phyloP scores from a whole-genome alignment of 352 stramenopile genomes.

The Nothophytophthora sp. region DNA sequence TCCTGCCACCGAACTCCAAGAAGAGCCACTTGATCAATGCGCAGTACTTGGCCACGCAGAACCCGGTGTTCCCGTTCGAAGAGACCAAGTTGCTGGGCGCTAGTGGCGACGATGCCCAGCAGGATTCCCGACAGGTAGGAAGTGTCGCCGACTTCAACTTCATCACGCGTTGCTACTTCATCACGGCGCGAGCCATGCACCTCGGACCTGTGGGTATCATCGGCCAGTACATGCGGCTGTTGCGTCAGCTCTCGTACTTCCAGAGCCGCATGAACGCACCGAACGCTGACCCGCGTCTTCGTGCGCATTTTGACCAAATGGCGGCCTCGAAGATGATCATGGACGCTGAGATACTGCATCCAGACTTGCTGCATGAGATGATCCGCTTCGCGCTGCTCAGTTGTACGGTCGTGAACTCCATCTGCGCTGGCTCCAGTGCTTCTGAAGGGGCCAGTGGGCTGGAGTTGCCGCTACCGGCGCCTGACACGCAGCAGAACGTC shows the following conservation, averaged over 20 bases:
- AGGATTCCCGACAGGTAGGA: constrained; percentile 24
- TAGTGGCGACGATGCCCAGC: constrained; percentile 9
- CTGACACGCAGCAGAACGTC: constrained; percentile 23
- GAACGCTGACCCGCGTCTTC: constrained; percentile 65
- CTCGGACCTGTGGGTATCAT: constrained; percentile 90
- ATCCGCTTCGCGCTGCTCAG: constrained; percentile 75
- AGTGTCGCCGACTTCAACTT: constrained; percentile 91
- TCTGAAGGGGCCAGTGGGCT: constrained; percentile 24
- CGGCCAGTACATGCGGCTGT: constrained; percentile 82
- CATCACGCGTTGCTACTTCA: constrained; percentile 97
- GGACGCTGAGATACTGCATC: constrained; percentile 77
- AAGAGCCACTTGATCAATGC: constrained; percentile 77
- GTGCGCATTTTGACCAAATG: constrained; percentile 75
- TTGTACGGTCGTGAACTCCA: constrained; percentile 52
- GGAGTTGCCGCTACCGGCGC: constrained; percentile 40
- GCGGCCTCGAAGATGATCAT: constrained; percentile 77
- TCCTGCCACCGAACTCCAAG: constrained; percentile 75
- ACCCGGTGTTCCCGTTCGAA: constrained; percentile 64
- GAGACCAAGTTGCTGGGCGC: constrained; percentile 52
- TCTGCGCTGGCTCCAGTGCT: constrained; percentile 36
- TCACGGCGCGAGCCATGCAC: constrained; percentile 91
- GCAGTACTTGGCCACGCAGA: constrained; percentile 50
- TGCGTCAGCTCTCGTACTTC: constrained; percentile 91
- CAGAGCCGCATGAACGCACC: constrained; percentile 76
- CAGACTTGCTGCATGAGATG: constrained; percentile 78